A percentile compares a stretch with the other conserved stretches of the same genome.
Evolutionary conservation across 2,329 filamentous ascomycete species (phyloP).

Genomic region (Tympanopsis confertula): DNA sequence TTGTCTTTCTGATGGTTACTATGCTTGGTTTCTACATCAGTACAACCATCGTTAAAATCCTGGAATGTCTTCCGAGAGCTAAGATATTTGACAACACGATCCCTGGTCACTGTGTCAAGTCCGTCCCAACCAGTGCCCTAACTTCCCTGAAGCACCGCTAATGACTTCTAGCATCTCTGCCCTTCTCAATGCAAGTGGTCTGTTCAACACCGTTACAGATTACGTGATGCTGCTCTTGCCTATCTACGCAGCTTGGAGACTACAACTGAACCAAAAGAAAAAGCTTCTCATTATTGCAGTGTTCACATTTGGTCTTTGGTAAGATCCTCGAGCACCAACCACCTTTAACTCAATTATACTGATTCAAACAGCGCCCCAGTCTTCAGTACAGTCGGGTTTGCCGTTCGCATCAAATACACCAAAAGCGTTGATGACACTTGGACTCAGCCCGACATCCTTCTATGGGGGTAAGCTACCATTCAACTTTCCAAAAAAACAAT

Average conservation of each 20-base stretch:
- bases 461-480: conserved; percentile 9
- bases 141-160: too few species aligned
- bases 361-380: conserved; percentile 6
- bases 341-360: too few species aligned
- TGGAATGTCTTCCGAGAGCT: conserved; percentile 6
- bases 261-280: conserved; percentile 6
- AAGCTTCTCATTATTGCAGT: conserved; percentile 6
- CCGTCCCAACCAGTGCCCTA: too few species aligned
- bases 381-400: conserved; percentile 3
- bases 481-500: too few species aligned
- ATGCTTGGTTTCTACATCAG: conserved; percentile 6
- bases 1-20: conserved; percentile 6
- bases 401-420: conserved; percentile 5
- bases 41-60: conserved; percentile 9
- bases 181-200: conserved; percentile 8
- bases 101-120: conserved; percentile 7
- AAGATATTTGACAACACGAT: conserved; percentile 7
- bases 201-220: conserved; percentile 9
- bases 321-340: conserved; percentile 2
- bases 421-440: conserved; percentile 6
- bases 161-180: too few species aligned
- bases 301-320: conserved; percentile 9
- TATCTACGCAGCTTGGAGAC: conserved; percentile 6
- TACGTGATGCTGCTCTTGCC: conserved; percentile 8
- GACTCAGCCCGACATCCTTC: conserved; percentile 6